phyloP scores from a whole-genome alignment of 2,329 filamentous ascomycete genomes.

The Clonostachys byssicola region DNA sequence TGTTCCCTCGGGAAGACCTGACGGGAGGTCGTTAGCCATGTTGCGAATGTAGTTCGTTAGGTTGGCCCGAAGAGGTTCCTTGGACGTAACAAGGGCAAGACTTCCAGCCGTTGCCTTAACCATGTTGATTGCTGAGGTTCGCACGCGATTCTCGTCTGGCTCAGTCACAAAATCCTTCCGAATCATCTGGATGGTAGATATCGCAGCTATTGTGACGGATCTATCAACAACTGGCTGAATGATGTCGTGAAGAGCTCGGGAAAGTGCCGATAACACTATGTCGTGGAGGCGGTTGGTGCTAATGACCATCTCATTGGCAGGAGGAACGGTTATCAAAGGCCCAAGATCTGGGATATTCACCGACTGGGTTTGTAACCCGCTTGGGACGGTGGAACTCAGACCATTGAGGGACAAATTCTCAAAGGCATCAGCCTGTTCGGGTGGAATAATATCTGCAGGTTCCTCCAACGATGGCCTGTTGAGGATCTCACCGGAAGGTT shows the following conservation, averaged over 20 bases:
- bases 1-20: conserved; percentile 85
- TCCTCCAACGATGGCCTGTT: conserved; percentile 64
- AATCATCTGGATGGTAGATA: conserved; percentile 92
- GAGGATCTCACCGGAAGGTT: conserved; percentile 81
- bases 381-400: conserved; percentile 62
- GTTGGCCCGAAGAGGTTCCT: conserved; percentile 92
- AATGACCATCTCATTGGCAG: conserved; percentile 75
- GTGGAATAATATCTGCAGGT: conserved; percentile 51
- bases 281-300: conserved; percentile 62
- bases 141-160: conserved; percentile 80
- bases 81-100: conserved; percentile 94
- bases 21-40: conserved; percentile 64
- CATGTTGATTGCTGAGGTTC: conserved; percentile 85
- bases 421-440: conserved; percentile 74
- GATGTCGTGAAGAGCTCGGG: conserved; percentile 89
- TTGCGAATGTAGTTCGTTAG: conserved; percentile 93
- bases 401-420: conserved; percentile 78
- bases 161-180: conserved; percentile 96
- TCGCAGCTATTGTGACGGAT: conserved; percentile 95
- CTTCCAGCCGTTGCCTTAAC: conserved; percentile 93
- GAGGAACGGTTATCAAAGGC: conserved; percentile 74
- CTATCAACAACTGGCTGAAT: conserved; percentile 96
- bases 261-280: conserved; percentile 83
- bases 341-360: conserved; percentile 82
- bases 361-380: conserved; percentile 73